phyloP scores from a whole-genome alignment of 2,329 filamentous ascomycete species.

The Trichoderma pleuroti region DNA sequence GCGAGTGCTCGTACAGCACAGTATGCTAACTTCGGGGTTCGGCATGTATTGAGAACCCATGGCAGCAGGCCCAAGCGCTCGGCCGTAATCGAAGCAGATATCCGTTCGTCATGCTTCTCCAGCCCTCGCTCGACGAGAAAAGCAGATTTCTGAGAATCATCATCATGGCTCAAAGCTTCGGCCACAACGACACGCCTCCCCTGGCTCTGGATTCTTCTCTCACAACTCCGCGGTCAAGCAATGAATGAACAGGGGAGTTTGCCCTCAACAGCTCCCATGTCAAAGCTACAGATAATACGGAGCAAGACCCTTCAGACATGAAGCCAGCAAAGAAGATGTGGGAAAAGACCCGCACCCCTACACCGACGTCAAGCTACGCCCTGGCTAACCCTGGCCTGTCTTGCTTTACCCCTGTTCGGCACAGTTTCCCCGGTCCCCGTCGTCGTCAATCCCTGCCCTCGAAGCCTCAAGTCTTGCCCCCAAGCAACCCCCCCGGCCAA shows the following conservation, averaged over 20 bases:
- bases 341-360: not conserved
- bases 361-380: conserved; percentile 15
- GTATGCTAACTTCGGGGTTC: not conserved
- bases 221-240: not conserved
- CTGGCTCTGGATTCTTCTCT: not conserved
- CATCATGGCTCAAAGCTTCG: not conserved
- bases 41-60: not conserved
- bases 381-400: not conserved
- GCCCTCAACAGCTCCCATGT: not conserved
- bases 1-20: not conserved
- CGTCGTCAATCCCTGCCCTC: not conserved
- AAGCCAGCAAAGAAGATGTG: not conserved
- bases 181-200: not conserved
- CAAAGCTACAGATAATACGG: not conserved
- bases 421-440: conserved; percentile 10
- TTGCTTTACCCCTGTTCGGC: conserved; percentile 6
- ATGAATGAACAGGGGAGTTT: not conserved
- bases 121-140: not conserved
- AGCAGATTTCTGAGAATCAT: not conserved
- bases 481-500: not conserved
- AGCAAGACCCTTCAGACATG: conserved; percentile 7
- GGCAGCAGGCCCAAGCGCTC: not conserved
- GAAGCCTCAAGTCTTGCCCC: not conserved
- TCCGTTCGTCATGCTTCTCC: not conserved
- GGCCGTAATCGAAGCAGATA: not conserved